Conservation (phyloP, 2,329 filamentous ascomycete species). For the Elsinoe perseae region DNA sequence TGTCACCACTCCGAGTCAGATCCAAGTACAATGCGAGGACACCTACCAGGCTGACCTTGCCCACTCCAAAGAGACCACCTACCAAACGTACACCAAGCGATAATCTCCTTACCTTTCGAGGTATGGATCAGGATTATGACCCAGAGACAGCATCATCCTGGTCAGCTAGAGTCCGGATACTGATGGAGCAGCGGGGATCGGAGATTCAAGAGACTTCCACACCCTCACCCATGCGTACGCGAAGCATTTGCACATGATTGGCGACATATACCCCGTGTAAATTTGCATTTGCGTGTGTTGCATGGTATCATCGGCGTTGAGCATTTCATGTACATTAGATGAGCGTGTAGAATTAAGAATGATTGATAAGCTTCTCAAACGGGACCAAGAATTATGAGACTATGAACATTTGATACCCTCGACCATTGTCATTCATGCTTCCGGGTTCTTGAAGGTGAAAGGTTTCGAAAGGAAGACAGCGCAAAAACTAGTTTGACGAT, state of each 20-base stretch:
- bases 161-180: neutral
- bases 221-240: neutral
- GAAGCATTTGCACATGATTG: neutral
- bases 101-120: conserved; percentile 6
- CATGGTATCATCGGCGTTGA: neutral
- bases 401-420: neutral
- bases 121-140: neutral
- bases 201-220: neutral
- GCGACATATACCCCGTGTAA: neutral
- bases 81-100: conserved; percentile 9
- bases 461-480: neutral
- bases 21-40: conserved; percentile 7
- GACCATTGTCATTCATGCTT: neutral
- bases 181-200: neutral
- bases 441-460: neutral
- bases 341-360: neutral
- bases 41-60: neutral
- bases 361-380: neutral
- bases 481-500: conserved; percentile 1
- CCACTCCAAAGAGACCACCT: conserved; percentile 7
- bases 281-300: neutral
- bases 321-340: neutral
- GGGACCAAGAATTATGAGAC: neutral
- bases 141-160: neutral
- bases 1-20: neutral